Base-by-base conservation (phyloP, 2,329 filamentous ascomycete genomes). In the Allantophomopsis cytisporea region DNA sequence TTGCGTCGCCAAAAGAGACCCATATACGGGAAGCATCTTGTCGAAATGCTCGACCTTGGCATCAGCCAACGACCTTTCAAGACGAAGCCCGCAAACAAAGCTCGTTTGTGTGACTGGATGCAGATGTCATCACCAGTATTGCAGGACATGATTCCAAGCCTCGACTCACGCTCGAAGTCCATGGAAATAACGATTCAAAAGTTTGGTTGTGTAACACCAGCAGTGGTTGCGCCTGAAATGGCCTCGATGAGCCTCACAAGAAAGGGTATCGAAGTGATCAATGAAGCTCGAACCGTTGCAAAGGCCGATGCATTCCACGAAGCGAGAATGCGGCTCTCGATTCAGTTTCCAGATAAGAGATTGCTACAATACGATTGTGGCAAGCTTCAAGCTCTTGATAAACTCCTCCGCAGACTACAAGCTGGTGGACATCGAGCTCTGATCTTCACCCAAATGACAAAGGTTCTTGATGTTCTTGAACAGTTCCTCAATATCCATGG, bases 361-460 rank as follows among this genome's bases (percentile, higher is more conserved):
- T 74, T 98, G n/a, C 66, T 98, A 1, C 89, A 98, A 57, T 98
- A 94, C 57, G 91, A 98, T 60, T 96, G 91, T 54, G 91, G 91
- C 50, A 98, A 98, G 59, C 73, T 98, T 3, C 91, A 98, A 54
- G 79, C 82, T 14, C 71, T 98, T 13, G 91, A 93, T 53, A 80
- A 80, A 44, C 71, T 98, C 2, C 71, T 98, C 12, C 82, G 91
- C 8, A 80, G 83, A 45, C 70, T 98, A 7, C 88, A 96, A 60
- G 76, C 83, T 2, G 87, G 86, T 31, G 87, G 88, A 1, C 91
- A 96, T 54, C 84, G 93, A 7, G 91, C 87, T 8, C 69, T 99
- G 38, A 98, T 99, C 56, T 99, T 99, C 60, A 96, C 93, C 0
- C 91, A 99, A 55, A 98, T 99, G 91, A 96, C 91, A 36, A 94